phyloP scores from a whole-genome alignment of 257 asterid species.

The Petunia secreta region DNA sequence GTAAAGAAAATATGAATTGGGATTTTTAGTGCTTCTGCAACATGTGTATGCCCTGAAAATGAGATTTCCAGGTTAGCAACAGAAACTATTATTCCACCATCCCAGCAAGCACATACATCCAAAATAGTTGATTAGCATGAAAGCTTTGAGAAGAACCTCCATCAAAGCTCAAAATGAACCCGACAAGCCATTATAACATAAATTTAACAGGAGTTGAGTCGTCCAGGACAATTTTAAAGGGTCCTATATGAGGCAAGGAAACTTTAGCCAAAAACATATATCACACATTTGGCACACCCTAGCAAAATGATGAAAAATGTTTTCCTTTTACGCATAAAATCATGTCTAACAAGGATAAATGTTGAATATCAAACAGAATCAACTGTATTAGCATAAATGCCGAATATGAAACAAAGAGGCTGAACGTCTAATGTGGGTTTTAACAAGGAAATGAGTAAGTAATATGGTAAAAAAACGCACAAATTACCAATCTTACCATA shows the following conservation, averaged over 20 bases:
- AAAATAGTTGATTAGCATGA: background rate
- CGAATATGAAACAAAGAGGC: no score
- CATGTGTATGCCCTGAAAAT: constrained; percentile 88
- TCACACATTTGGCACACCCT: background rate
- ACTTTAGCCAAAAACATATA: background rate
- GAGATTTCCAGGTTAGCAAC: constrained; percentile 30
- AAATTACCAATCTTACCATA: constrained; percentile 59
- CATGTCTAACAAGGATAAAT: background rate
- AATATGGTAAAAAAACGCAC: constrained; percentile 15
- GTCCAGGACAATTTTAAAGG: constrained; percentile 8
- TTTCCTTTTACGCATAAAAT: constrained; percentile 5
- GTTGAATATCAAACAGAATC: background rate
- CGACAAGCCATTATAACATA: constrained; percentile 7
- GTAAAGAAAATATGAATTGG: constrained; percentile 96
- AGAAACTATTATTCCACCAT: constrained; percentile 6
- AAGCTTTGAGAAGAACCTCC: background rate
- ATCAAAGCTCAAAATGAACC: background rate
- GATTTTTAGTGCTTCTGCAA: constrained; percentile 84
- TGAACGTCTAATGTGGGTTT: background rate
- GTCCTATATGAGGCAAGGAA: background rate
- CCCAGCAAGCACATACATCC: constrained; percentile 4
- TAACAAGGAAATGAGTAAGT: constrained; percentile 14
- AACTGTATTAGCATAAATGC: background rate
- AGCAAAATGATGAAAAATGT: background rate
- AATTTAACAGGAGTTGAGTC: constrained; percentile 15